A percentile compares a stretch with the other conserved stretches of the same genome.
Evolutionary conservation across 1,284 basidiomycete species (phyloP).

Genomic region (Ustilago sp.): DNA sequence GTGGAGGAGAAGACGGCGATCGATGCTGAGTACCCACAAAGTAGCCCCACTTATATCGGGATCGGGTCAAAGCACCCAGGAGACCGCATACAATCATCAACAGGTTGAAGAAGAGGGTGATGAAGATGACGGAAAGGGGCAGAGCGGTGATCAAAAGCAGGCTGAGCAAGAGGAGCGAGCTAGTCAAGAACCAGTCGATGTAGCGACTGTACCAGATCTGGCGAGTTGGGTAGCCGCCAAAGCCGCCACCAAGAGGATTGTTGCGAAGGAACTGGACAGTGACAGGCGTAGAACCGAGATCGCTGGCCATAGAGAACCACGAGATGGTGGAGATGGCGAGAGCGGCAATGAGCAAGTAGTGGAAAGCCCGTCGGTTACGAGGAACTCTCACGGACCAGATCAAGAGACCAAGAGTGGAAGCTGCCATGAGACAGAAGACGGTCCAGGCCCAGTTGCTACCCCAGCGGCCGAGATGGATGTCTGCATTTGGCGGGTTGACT

Average conservation of each 20-base stretch:
- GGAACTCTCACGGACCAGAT: conserved; percentile 35
- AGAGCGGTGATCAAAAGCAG: conserved; percentile 74
- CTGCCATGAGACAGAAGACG: conserved; percentile 66
- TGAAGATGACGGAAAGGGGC: conserved; percentile 74
- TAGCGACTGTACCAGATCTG: conserved; percentile 73
- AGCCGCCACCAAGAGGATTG: conserved; percentile 27
- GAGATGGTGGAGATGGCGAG: conserved; percentile 67
- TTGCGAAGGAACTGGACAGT: conserved; percentile 72
- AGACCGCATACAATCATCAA: conserved; percentile 73
- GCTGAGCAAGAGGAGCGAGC: conserved; percentile 74
- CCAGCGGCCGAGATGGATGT: conserved; percentile 53
- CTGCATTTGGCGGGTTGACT: conserved; percentile 51
- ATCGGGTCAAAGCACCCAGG: conserved; percentile 73
- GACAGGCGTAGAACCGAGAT: conserved; percentile 75
- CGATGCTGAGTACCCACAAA: conserved; percentile 56
- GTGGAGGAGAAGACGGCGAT: neutral
- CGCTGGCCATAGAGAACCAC: conserved; percentile 75
- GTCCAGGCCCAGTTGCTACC: conserved; percentile 73
- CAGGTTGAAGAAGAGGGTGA: conserved; percentile 73
- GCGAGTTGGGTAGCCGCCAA: conserved; percentile 70
- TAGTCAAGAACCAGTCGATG: conserved; percentile 71
- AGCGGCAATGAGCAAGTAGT: conserved; percentile 70
- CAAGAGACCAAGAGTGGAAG: conserved; percentile 57
- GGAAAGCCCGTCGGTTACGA: conserved; percentile 72
- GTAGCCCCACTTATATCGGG: conserved; percentile 73